Evolutionary conservation across 495 filamentous ascomycete species (phyloP).

Genomic region (Cercophora newfieldiana): DNA sequence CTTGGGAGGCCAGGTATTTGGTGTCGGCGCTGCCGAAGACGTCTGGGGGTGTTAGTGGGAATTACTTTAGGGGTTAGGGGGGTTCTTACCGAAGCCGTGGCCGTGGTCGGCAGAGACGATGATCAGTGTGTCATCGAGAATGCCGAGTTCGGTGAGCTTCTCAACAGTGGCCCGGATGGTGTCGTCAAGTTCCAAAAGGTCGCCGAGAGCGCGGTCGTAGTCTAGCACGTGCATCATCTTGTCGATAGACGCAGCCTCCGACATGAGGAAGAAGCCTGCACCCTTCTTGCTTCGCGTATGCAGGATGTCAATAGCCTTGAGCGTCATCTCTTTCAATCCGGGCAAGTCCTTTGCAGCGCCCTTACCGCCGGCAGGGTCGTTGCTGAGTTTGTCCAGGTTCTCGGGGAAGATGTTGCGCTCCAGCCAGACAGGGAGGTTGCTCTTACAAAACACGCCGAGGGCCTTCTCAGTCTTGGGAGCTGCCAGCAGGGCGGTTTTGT

Average conservation of each 20-base stretch:
- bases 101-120: constrained; percentile 76
- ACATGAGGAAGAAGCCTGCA: constrained; percentile 79
- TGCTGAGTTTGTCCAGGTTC: constrained; percentile 59
- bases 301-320: constrained; percentile 74
- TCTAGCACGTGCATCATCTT: constrained; percentile 78
- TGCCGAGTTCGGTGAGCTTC: constrained; percentile 56
- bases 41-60: constrained; percentile 17
- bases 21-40: constrained; percentile 52
- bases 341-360: constrained; percentile 64
- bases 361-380: constrained; percentile 61
- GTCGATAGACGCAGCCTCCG: constrained; percentile 75
- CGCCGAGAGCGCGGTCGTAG: constrained; percentile 73
- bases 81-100: constrained; percentile 61
- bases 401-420: constrained; percentile 69
- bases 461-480: constrained; percentile 55
- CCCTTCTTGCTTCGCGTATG: constrained; percentile 61
- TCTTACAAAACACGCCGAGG: constrained; percentile 67
- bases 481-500: constrained; percentile 62
- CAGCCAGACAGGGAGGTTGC: constrained; percentile 69
- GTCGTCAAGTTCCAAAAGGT: constrained; percentile 75
- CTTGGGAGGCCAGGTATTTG: constrained; percentile 61
- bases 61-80: not conserved
- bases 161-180: constrained; percentile 66
- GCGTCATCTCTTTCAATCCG: constrained; percentile 77
- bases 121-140: constrained; percentile 65